These are phyloP conservation scores for Micractinium conductrix DNA, from an alignment of 139 green algal genomes.

Conservation along the genomic window DNA sequence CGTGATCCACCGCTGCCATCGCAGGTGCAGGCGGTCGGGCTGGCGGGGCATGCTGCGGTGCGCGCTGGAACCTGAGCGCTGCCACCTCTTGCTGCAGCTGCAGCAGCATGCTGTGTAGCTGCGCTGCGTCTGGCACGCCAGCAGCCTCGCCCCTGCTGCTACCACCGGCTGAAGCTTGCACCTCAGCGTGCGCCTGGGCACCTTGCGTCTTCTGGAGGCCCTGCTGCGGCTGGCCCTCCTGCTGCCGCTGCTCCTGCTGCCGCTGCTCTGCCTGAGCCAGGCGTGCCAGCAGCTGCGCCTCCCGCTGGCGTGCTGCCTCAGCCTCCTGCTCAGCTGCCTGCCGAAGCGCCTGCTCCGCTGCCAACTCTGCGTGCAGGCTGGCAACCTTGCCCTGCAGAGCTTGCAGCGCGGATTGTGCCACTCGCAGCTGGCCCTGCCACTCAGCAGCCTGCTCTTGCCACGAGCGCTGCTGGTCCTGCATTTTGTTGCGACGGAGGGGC, in stretches of 20 bases:
- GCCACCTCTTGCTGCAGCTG: background rate
- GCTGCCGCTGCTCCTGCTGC: background rate
- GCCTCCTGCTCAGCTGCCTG: background rate
- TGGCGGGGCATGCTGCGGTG: too few relatives aligned
- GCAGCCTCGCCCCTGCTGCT: too few relatives aligned
- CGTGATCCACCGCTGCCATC: background rate
- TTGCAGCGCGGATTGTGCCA: background rate
- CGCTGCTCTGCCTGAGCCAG: background rate
- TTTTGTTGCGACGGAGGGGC: background rate
- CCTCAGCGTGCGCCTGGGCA: too few relatives aligned
- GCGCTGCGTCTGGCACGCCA: background rate
- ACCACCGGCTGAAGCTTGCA: too few relatives aligned
- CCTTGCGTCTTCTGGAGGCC: too few relatives aligned
- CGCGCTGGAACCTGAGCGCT: too few relatives aligned
- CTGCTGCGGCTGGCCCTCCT: too few relatives aligned
- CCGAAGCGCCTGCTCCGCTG: background rate
- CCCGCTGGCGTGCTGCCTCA: background rate
- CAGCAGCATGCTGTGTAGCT: too few relatives aligned
- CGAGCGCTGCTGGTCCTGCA: background rate
- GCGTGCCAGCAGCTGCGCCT: background rate
- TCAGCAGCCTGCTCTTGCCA: background rate
- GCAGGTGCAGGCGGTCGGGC: too few relatives aligned
- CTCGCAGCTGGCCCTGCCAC: background rate
- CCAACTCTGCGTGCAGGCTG: background rate
- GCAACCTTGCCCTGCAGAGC: constrained; percentile 12